phyloP scores from a whole-genome alignment of 768 basidiomycete genomes.

The Pleurotus sapidus region DNA sequence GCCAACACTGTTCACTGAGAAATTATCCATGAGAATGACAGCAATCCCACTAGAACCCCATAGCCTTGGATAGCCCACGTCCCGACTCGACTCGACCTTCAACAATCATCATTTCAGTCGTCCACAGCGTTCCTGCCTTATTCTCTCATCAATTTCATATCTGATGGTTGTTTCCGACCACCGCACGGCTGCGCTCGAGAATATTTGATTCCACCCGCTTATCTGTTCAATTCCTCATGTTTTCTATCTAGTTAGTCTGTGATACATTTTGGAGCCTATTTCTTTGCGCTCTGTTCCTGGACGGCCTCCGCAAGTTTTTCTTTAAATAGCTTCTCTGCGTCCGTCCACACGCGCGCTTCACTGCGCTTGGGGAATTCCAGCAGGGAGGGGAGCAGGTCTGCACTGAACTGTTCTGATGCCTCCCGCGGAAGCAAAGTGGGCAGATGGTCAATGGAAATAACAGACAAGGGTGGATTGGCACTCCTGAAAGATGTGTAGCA shows the following conservation, averaged over 20 bases:
- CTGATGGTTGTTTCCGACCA: neutral
- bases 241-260: neutral
- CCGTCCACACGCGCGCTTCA: constrained; percentile 77
- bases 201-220: too few species aligned
- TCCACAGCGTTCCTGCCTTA: neutral
- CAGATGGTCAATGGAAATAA: constrained; percentile 96
- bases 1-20: neutral
- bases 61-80: neutral
- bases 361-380: constrained; percentile 72
- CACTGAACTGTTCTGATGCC: constrained; percentile 94
- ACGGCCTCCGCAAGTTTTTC: constrained; percentile 47
- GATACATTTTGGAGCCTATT: neutral
- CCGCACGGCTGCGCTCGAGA: too few species aligned
- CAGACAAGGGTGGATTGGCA: constrained; percentile 68
- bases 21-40: neutral
- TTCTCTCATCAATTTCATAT: neutral
- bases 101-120: neutral
- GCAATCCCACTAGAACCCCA: neutral
- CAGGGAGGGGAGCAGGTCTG: constrained; percentile 82
- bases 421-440: constrained; percentile 95
- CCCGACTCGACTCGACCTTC: neutral
- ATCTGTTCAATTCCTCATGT: neutral
- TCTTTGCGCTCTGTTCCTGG: constrained; percentile 30
- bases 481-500: constrained; percentile 32
- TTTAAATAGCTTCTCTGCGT: constrained; percentile 82